Evolutionary conservation across 2,329 filamentous ascomycete genomes (phyloP).

Genomic region (Ophiostoma populinum): DNA sequence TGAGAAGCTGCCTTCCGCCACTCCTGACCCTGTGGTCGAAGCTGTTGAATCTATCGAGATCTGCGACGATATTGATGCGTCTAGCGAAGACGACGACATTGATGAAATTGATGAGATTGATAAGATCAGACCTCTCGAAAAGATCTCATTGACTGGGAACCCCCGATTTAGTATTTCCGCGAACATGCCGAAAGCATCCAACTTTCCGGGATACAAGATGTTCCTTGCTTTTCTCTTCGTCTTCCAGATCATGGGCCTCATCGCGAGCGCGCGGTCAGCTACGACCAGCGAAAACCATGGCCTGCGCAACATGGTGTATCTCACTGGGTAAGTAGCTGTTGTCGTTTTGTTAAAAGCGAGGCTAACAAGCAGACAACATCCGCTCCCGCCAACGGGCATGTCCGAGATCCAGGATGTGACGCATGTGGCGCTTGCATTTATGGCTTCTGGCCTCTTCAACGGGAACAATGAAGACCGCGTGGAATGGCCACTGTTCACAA

Average conservation of each 20-base stretch:
- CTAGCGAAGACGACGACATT: not conserved
- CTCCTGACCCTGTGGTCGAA: too few species aligned
- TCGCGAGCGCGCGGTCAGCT: not conserved
- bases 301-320: conserved; percentile 27
- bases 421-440: conserved; percentile 41
- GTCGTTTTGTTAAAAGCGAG: too few species aligned
- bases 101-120: not conserved
- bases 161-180: too few species aligned
- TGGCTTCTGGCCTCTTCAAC: conserved; percentile 36
- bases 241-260: conserved; percentile 1
- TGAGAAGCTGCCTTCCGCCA: too few species aligned
- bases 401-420: conserved; percentile 28
- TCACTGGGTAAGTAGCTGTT: conserved; percentile 31
- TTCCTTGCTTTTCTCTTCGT: not conserved
- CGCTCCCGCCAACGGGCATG: conserved; percentile 20
- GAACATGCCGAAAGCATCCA: too few species aligned
- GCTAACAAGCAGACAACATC: conserved; percentile 25
- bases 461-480: conserved; percentile 16
- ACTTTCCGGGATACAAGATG: not conserved
- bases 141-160: too few species aligned
- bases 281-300: not conserved
- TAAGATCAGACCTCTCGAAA: too few species aligned
- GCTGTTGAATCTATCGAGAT: not conserved
- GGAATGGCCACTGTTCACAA: conserved; percentile 35
- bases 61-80: not conserved